Conservation (phyloP, 352 stramenopile genomes). For the Phytophthora vignae region DNA sequence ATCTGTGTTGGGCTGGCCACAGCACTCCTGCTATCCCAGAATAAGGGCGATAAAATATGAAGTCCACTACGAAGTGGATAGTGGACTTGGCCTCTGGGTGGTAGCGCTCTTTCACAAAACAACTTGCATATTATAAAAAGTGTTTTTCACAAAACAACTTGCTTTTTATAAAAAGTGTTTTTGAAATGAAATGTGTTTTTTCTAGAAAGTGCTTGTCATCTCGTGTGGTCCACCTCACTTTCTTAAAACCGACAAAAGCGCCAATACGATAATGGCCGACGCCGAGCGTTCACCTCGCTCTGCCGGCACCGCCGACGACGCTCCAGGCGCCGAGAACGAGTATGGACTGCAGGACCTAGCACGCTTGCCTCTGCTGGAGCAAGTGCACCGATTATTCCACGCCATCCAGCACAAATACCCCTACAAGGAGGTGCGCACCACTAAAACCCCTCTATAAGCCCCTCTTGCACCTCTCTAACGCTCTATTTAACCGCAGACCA, state of each 20-base stretch:
- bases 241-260: not conserved
- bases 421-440: slow-evolving; percentile 71
- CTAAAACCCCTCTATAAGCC: not conserved
- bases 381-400: slow-evolving; percentile 87
- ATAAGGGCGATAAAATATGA: too few species aligned
- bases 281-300: slow-evolving; percentile 16
- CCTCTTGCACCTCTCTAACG: not conserved
- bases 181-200: too few species aligned
- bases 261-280: too few species aligned
- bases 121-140: too few species aligned
- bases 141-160: too few species aligned
- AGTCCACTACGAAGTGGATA: too few species aligned
- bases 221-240: slow-evolving; percentile 1
- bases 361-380: slow-evolving; percentile 78
- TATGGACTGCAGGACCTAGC: slow-evolving; percentile 76
- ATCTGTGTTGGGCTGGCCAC: too few species aligned
- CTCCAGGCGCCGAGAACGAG: slow-evolving; percentile 49
- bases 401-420: slow-evolving; percentile 85
- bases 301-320: slow-evolving; percentile 2
- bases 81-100: too few species aligned
- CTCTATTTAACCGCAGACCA: slow-evolving; percentile 49
- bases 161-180: too few species aligned
- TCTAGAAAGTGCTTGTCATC: too few species aligned
- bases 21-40: too few species aligned
- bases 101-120: too few species aligned